Evolutionary conservation across 352 stramenopile species (phyloP), one percentile per base, ranked within the genome.

Genomic region (Phytophthora chlamydospora): DNA sequence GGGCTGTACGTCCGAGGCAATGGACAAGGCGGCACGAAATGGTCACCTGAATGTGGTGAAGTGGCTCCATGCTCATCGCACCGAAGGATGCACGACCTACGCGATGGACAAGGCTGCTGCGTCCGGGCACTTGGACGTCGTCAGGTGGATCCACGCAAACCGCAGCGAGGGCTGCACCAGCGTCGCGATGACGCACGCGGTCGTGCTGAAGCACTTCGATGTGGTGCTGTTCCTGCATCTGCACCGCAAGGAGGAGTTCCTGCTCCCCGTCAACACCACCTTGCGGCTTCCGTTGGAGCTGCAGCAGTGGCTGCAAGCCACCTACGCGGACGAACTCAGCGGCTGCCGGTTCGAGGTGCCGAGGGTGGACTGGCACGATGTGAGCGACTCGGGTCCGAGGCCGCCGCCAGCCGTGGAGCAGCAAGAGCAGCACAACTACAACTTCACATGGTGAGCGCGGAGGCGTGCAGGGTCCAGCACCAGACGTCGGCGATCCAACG

Each of bases 151-250:
- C 5, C n/a, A 53, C 9, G 31, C 39, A 36, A 51, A 58, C 27
- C 49, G 55, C 16, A 29, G 6, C 17, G 55, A 66, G 48, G 41
- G 55, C 4, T 58, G 62, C 38, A 57, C 48, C 12, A 41, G 17
- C 2, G 24, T 27, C n/a, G 47, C 55, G 2, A 60, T 70, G 48
- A 51, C 31, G 6, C 29, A 16, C 8, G 62, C 55, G 1, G 39
- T 56, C 27, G 9, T 17, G 9, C 6, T 17, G 7, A n/a, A 14
- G 6, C 55, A 66, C 16, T 63, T 70, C 4, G 50, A 67, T 5
- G 50, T 72, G 4, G 24, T 57, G n/a, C 0, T 64, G 11, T 72
- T 51, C 32, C 29, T 72, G n/a, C 50, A 72, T 21, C 17, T 35
- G 17, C 43, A 71, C 27, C 56, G 32, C 8, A 29, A 53, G 8